These are phyloP conservation scores for Gracilaria gracilis DNA, from an alignment of 23 red algal species.

Conservation along the genomic window DNA sequence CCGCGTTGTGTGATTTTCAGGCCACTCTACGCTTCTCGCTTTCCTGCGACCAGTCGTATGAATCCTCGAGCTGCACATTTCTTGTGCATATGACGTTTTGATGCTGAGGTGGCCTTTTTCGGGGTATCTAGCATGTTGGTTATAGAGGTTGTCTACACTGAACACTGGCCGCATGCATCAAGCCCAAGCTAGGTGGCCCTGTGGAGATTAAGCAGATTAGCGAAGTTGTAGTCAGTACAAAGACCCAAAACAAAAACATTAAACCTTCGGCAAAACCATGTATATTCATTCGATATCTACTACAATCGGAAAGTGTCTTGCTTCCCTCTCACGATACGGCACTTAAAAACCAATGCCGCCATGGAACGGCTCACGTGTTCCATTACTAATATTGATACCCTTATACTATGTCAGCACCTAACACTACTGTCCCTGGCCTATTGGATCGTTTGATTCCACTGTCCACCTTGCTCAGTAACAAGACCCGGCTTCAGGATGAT, in stretches of 20 bases:
- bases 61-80: constrained; percentile 8
- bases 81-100: constrained; percentile 17
- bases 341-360: not conserved
- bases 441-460: too few species aligned
- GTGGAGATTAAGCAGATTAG: constrained; percentile 19
- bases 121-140: constrained; percentile 4
- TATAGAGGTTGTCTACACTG: not conserved
- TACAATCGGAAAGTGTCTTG: not conserved
- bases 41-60: not conserved
- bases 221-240: constrained; percentile 9
- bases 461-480: too few species aligned
- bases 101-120: not conserved
- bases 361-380: not conserved
- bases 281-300: constrained; percentile 24
- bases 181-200: not conserved
- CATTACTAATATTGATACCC: not conserved
- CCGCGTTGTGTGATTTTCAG: not conserved
- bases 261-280: constrained; percentile 39
- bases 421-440: too few species aligned
- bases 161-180: not conserved
- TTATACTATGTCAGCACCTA: too few species aligned
- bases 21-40: not conserved
- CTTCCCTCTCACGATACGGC: not conserved
- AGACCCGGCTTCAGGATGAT: too few species aligned
- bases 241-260: not conserved